Conservation (phyloP, 2,329 filamentous ascomycete species). For the Cordyceps tenuipes region DNA sequence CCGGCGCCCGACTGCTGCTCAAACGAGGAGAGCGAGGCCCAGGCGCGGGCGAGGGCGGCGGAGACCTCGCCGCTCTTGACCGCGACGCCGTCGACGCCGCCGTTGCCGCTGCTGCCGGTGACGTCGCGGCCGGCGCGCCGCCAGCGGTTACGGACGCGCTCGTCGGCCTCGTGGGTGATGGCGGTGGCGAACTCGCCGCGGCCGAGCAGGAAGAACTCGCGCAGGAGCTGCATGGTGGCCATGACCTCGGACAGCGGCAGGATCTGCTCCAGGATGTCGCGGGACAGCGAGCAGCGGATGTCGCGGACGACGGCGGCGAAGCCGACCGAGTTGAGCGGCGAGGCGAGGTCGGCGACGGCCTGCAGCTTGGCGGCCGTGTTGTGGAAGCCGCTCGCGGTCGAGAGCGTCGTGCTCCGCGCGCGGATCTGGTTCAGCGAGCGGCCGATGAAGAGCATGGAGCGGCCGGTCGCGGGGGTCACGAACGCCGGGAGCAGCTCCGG, state of each 20-base stretch:
- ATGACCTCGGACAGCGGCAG: slow-evolving; percentile 70
- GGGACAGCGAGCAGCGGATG: slow-evolving; percentile 74
- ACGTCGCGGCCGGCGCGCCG: slow-evolving; percentile 51
- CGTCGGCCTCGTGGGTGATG: slow-evolving; percentile 76
- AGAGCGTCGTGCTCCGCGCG: slow-evolving; percentile 42
- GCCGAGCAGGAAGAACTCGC: slow-evolving; percentile 80
- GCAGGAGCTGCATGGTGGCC: slow-evolving; percentile 66
- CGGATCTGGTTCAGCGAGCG: slow-evolving; percentile 80
- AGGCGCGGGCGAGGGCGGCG: slow-evolving; percentile 66
- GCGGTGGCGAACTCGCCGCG: slow-evolving; percentile 87
- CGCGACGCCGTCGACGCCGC: slow-evolving; percentile 36
- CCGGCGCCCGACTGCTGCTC: slow-evolving; percentile 47
- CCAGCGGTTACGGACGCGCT: slow-evolving; percentile 67
- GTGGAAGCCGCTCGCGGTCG: slow-evolving; percentile 28
- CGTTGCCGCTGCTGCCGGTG: slow-evolving; percentile 27
- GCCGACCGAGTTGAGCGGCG: slow-evolving; percentile 64
- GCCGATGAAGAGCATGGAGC: slow-evolving; percentile 84
- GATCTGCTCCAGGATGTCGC: slow-evolving; percentile 73
- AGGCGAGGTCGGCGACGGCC: slow-evolving; percentile 58
- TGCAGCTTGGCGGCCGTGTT: slow-evolving; percentile 61
- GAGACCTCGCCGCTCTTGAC: slow-evolving; percentile 84
- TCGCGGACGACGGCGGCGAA: slow-evolving; percentile 65
- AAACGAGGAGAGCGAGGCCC: slow-evolving; percentile 70
- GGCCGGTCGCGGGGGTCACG: slow-evolving; percentile 63
- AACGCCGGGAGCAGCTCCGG: slow-evolving; percentile 65